A percentile compares a stretch with the other conserved stretches of the same genome.
Evolutionary conservation across 2,329 filamentous ascomycete genomes (phyloP).

Genomic region (Beauveria caledonica): DNA sequence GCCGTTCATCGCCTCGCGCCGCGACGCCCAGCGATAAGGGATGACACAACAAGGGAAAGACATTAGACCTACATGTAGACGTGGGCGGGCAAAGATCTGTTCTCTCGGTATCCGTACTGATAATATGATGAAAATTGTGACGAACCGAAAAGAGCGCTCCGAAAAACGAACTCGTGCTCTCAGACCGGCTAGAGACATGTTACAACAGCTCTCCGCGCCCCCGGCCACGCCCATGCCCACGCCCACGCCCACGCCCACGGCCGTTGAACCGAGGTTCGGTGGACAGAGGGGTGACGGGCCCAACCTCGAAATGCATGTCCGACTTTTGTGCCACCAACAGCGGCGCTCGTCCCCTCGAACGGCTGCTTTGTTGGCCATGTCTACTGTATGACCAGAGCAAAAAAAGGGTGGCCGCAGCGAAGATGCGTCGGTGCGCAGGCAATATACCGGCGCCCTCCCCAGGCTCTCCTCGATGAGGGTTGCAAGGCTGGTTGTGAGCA

Average conservation of each 20-base stretch:
- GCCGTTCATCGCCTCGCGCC: conserved; percentile 1
- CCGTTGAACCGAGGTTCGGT: neutral
- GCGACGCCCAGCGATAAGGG: neutral
- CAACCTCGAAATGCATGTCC: neutral
- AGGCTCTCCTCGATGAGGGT: neutral
- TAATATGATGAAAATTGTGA: neutral
- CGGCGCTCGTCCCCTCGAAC: neutral
- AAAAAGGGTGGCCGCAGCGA: neutral
- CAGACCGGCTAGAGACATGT: neutral
- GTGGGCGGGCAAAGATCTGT: too few relatives aligned
- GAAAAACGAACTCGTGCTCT: too few relatives aligned
- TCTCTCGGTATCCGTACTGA: too few relatives aligned
- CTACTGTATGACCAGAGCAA: neutral
- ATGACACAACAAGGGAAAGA: neutral
- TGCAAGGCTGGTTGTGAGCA: neutral
- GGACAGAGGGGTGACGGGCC: neutral
- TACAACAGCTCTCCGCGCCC: neutral
- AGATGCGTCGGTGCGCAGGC: neutral
- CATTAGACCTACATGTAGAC: neutral
- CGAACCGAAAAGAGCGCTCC: neutral
- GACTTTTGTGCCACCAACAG: neutral
- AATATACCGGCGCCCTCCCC: neutral
- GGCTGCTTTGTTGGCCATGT: neutral
- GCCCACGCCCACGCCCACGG: neutral
- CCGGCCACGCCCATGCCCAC: neutral